These are phyloP conservation scores for Emergomyces orientalis DNA, from an alignment of 2,329 filamentous ascomycete species.

Conservation along the genomic window DNA sequence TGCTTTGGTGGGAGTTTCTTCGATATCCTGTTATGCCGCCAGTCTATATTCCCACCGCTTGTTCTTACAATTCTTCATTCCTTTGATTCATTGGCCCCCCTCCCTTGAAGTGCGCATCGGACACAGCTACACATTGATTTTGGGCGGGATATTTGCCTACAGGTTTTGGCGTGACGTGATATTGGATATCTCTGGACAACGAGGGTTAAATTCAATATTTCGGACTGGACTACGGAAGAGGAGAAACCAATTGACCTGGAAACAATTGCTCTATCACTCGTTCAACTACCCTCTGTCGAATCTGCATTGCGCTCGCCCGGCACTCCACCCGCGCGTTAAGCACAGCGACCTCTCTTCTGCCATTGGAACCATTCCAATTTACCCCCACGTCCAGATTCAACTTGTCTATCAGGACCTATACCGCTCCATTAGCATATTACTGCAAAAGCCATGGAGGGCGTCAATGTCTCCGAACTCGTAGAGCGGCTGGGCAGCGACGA, in stretches of 20 bases:
- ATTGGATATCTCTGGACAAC: background rate
- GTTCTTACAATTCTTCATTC: background rate
- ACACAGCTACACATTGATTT: background rate
- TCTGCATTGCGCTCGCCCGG: background rate
- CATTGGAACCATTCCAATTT: background rate
- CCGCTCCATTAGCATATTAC: background rate
- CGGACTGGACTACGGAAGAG: background rate
- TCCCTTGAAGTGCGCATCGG: background rate
- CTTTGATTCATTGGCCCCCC: background rate
- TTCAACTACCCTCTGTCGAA: background rate
- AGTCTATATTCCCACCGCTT: background rate
- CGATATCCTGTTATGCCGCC: background rate
- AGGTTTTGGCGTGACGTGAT: background rate
- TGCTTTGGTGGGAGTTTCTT: background rate
- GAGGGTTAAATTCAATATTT: background rate
- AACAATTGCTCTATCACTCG: background rate
- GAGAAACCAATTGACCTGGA: background rate
- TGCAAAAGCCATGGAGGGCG: slow-evolving; percentile 41
- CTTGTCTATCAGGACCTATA: background rate
- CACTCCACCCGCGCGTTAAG: too few species aligned
- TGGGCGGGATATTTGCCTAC: background rate
- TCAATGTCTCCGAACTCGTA: slow-evolving; percentile 50
- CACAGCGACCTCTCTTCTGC: too few species aligned
- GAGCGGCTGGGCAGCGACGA: slow-evolving; percentile 54
- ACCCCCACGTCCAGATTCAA: background rate